These are phyloP conservation scores for Xenosphaeropsis pyriputrescens DNA, from an alignment of 2,329 filamentous ascomycete genomes.

Conservation along the genomic window DNA sequence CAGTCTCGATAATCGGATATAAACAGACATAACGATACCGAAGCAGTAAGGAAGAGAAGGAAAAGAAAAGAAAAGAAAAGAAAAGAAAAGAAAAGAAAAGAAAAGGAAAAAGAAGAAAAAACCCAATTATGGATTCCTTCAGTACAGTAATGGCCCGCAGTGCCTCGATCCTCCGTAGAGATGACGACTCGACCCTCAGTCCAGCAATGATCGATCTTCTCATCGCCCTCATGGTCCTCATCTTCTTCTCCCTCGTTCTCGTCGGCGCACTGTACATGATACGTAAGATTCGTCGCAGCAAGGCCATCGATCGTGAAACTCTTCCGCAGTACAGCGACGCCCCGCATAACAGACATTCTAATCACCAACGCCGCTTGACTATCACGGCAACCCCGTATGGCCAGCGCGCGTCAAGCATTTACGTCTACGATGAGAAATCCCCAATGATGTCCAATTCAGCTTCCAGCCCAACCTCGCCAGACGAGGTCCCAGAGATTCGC, in stretches of 20 bases:
- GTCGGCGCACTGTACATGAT: constrained; percentile 57
- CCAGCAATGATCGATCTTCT: constrained; percentile 59
- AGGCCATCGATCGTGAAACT: constrained; percentile 30
- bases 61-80: no score
- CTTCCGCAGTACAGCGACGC: constrained; percentile 54
- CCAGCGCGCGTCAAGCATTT: constrained; percentile 50
- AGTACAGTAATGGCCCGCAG: constrained; percentile 17
- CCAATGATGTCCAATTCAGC: constrained; percentile 63
- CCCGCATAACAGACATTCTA: constrained; percentile 4
- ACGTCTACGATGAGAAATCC: constrained; percentile 69
- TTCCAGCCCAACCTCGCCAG: constrained; percentile 64
- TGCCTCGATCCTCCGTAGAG: constrained; percentile 28
- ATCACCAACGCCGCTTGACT: constrained; percentile 36
- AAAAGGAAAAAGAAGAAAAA: no score
- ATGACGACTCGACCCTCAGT: constrained; percentile 36
- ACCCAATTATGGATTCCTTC: constrained; percentile 2
- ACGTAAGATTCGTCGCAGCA: constrained; percentile 44
- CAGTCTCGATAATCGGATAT: neutral
- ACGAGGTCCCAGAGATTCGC: constrained; percentile 83
- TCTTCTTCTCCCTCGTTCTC: constrained; percentile 57
- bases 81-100: no score
- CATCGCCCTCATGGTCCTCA: constrained; percentile 63
- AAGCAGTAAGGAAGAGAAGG: no score
- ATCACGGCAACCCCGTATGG: constrained; percentile 31
- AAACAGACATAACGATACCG: no score